Evolutionary conservation across 768 basidiomycete species (phyloP), one percentile per base, ranked within the genome.

Genomic region (Omphalotus guepiniiformis): DNA sequence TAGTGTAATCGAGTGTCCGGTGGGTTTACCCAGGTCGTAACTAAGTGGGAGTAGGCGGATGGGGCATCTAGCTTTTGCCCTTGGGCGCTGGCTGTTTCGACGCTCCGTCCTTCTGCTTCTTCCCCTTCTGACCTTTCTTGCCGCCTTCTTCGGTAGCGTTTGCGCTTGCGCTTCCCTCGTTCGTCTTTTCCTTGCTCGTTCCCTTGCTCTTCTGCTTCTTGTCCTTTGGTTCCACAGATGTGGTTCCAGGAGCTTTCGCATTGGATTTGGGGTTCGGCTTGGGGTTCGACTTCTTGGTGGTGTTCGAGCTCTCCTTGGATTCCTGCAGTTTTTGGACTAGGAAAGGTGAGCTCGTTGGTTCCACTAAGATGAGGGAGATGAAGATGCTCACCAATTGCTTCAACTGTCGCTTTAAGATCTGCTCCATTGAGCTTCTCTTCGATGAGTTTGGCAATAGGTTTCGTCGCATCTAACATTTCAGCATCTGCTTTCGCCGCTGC

Each of bases 21-120:
- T 1, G 48, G 52, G n/a, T 36, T 44, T 29, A 44, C 48, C 52
- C 52, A 53, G 22, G 30, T 18, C 21, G 40, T 28, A 8, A 43
- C 45, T 6, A 9, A n/a, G 30, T 32, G 9, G n/a, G 30, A n/a
- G n/a, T 32, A 9, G 30, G 30, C 9, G 30, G 30, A 32, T 9
- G 30, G 30, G 30, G 9, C 9, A n/a, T 32, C 30, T n/a, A 42
- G 12, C 15, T 8, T 16, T 42, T 8, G 40, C n/a, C 30, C n/a
- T 32, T 32, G 9, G 30, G n/a, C 30, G 30, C 30, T n/a, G 9
- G 9, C 30, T 32, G 30, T 32, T 32, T 32, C 30, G 30, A 32
- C 30, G 9, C 9, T 32, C 30, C 30, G n/a, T n/a, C 30, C 30
- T 32, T 32, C 30, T n/a, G 9, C 9, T 32, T 32, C 30, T 32